Percentiles rank a stretch among this genome's conserved stretches.
Evolutionary conservation across 306 rosid genomes (phyloP).

Genomic region (Vigna radiata): DNA sequence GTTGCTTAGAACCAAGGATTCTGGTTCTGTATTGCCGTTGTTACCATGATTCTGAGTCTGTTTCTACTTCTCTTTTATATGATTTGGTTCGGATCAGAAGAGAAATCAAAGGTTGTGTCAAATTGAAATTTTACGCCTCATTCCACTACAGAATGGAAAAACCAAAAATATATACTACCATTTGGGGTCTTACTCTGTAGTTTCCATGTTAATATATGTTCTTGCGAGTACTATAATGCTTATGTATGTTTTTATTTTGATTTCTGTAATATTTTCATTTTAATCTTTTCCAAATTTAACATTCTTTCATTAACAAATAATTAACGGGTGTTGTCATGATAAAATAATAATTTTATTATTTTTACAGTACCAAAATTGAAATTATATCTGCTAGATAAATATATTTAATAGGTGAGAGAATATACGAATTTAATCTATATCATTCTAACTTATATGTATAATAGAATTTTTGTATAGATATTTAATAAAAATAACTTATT

Average conservation of each 20-base stretch:
- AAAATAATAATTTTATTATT: too few species aligned
- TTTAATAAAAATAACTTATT: neutral
- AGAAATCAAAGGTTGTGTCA: slow-evolving; percentile 38
- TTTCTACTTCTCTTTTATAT: slow-evolving; percentile 11
- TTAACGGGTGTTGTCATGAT: too few species aligned
- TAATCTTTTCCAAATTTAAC: neutral
- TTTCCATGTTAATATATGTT: neutral
- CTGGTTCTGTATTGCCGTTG: slow-evolving; percentile 55
- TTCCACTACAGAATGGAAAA: neutral
- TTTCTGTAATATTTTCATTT: neutral
- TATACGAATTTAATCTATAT: neutral
- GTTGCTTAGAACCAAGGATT: slow-evolving; percentile 72
- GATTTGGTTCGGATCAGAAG: neutral
- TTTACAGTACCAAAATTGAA: too few species aligned
- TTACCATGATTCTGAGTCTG: slow-evolving; percentile 5
- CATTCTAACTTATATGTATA: neutral
- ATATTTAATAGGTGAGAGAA: too few species aligned
- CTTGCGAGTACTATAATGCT: neutral
- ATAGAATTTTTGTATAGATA: neutral
- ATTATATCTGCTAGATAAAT: too few species aligned
- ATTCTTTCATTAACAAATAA: too few species aligned
- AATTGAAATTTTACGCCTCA: slow-evolving; percentile 63
- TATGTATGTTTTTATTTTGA: neutral
- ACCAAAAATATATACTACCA: neutral
- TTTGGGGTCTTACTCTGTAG: neutral